Percentiles rank a stretch among this genome's conserved stretches.
phyloP scores from a whole-genome alignment of 2,329 filamentous ascomycete species.

The Karstenula rhodostoma region DNA sequence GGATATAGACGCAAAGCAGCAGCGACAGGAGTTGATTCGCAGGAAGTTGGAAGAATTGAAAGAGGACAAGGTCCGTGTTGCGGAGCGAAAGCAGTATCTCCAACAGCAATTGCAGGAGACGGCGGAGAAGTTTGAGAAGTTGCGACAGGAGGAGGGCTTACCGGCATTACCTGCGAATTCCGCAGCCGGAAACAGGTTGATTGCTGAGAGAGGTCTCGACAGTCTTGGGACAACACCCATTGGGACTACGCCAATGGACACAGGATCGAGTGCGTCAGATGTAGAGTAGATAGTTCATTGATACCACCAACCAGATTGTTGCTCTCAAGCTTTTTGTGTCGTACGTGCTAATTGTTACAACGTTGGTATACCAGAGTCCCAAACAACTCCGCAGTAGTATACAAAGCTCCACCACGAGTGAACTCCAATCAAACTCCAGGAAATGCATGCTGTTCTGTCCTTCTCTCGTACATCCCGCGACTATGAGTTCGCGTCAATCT shows the following conservation, averaged over 20 bases:
- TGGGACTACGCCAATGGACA: constrained; percentile 44
- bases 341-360: neutral
- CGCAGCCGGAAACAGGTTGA: constrained; percentile 36
- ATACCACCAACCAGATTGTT: constrained; percentile 1
- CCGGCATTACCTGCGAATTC: constrained; percentile 42
- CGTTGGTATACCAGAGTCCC: neutral
- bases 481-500: constrained; percentile 74
- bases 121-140: constrained; percentile 72
- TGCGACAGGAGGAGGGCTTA: constrained; percentile 60
- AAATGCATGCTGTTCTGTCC: constrained; percentile 14
- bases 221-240: constrained; percentile 49
- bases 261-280: constrained; percentile 34
- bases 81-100: constrained; percentile 77
- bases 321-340: neutral
- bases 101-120: constrained; percentile 83
- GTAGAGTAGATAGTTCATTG: constrained; percentile 33
- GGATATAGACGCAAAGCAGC: constrained; percentile 69
- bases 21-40: constrained; percentile 64
- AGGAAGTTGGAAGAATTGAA: constrained; percentile 71
- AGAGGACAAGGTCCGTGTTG: constrained; percentile 73
- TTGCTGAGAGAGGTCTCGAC: constrained; percentile 46
- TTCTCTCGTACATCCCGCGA: neutral
- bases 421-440: constrained; percentile 11
- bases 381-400: neutral
- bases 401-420: neutral